Conservation (phyloP, 2,329 filamentous ascomycete genomes). For the Pseudogymnoascus sp. region DNA sequence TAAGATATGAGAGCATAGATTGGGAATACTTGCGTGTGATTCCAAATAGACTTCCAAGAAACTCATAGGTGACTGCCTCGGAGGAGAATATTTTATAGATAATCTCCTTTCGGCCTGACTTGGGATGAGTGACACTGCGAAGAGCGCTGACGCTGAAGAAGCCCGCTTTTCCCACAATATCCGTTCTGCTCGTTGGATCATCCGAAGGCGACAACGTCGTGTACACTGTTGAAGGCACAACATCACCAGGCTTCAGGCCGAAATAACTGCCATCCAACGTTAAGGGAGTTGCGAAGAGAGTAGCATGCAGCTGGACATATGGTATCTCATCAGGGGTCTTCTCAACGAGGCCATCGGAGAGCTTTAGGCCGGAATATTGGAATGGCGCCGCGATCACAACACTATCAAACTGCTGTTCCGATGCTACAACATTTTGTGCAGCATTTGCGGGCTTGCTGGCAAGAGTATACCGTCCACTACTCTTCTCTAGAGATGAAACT, state of each 20-base stretch:
- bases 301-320: slow-evolving; percentile 82
- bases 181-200: slow-evolving; percentile 33
- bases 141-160: slow-evolving; percentile 86
- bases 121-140: slow-evolving; percentile 53
- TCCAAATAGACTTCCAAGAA: slow-evolving; percentile 47
- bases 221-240: slow-evolving; percentile 66
- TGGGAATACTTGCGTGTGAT: slow-evolving; percentile 19
- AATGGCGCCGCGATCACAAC: slow-evolving; percentile 77
- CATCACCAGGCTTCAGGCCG: slow-evolving; percentile 48
- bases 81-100: slow-evolving; percentile 62
- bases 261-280: slow-evolving; percentile 68
- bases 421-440: background rate
- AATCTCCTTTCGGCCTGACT: slow-evolving; percentile 45
- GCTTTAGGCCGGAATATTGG: slow-evolving; percentile 67
- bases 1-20: slow-evolving; percentile 11
- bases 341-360: slow-evolving; percentile 60
- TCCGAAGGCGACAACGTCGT: slow-evolving; percentile 58
- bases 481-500: slow-evolving; percentile 53
- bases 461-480: slow-evolving; percentile 43
- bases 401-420: slow-evolving; percentile 54
- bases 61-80: slow-evolving; percentile 42
- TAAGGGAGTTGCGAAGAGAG: slow-evolving; percentile 73
- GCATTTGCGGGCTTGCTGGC: slow-evolving; percentile 21
- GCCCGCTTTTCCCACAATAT: slow-evolving; percentile 62
- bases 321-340: slow-evolving; percentile 68